A percentile compares a stretch with the other conserved stretches of the same genome.
Evolutionary conservation across 345 rosid genomes (phyloP).

Genomic region (Rhodamnia argentea): DNA sequence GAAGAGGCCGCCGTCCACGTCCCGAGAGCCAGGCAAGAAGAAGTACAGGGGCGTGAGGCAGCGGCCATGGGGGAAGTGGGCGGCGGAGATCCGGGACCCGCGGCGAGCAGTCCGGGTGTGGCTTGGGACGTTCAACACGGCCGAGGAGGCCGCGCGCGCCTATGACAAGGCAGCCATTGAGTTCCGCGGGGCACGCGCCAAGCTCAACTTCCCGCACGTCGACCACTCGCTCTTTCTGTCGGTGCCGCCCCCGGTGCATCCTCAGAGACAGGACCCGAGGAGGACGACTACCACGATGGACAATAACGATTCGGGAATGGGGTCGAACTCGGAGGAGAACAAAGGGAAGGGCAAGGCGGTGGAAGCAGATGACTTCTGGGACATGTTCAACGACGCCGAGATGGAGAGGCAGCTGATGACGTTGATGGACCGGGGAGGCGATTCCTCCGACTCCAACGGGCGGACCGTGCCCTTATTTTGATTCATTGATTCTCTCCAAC

Average conservation of each 20-base stretch:
- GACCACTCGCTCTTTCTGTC: constrained; percentile 8
- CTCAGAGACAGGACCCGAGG: neutral
- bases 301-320: neutral
- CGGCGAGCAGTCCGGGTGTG: constrained; percentile 69
- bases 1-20: neutral
- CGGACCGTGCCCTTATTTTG: neutral
- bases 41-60: constrained; percentile 95
- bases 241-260: neutral
- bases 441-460: constrained; percentile 44
- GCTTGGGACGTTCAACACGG: constrained; percentile 89
- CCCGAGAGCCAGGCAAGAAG: constrained; percentile 28
- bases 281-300: neutral
- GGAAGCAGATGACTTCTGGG: constrained; percentile 15
- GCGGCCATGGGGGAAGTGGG: constrained; percentile 98
- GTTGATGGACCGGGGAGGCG: constrained; percentile 47
- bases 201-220: constrained; percentile 47
- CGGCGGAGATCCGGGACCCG: constrained; percentile 95
- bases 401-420: constrained; percentile 30
- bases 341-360: neutral
- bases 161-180: constrained; percentile 70
- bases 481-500: neutral
- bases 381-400: constrained; percentile 24
- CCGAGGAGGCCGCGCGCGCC: constrained; percentile 90
- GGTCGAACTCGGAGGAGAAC: neutral
- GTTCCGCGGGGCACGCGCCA: constrained; percentile 37